Base-by-base conservation (phyloP, 176 grass and related monocot genomes). In the Oryza glumipatula region DNA sequence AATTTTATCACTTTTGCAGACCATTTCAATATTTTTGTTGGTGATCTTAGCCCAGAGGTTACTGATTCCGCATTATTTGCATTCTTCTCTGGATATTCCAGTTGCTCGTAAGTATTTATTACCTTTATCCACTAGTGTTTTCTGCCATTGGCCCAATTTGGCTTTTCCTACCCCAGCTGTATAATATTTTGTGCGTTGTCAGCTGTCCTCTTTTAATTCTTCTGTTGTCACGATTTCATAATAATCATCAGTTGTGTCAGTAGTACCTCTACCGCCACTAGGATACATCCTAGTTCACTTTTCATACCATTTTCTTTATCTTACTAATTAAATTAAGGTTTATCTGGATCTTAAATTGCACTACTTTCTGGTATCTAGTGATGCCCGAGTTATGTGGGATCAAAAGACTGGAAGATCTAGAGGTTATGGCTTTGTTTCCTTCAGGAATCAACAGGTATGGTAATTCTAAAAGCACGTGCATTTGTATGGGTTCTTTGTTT, bases 361-460 rank as follows among this genome's bases (percentile, higher is more conserved):
- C 67, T 63, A 14, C 68, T 78, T 47, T 60, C 13, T 70, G 65
- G 5, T 83, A 47, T 84, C 1, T 80, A 97, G 94, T 79, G 94
- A 97, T 88, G 94, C 94, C 73, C 86, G 89, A 72, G 94, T 97
- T 68, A 90, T 97, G 94, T 97, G 89, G 94, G 94, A 97, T 38
- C 91, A 97, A 68, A 97, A 93, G 63, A 97, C 91, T 4, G 89
- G 94, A 70, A 83, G 94, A 38, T 97, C 94, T 48, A 92, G 91
- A 77, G 94, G 94, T 54, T 97, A 89, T 86, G 94, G 94, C 76
- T 97, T 97, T 91, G 94, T 97, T 73, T 97, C 94, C 67, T 97
- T 97, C 79, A 93, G 91, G 54, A 88, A 78, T 73, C 91, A 97
- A 87, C 94, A 97, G 91, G 94, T 96, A 45, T 52, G 71, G 39